Conservation (phyloP, 2,329 filamentous ascomycete genomes). For the Claviceps sp. region DNA sequence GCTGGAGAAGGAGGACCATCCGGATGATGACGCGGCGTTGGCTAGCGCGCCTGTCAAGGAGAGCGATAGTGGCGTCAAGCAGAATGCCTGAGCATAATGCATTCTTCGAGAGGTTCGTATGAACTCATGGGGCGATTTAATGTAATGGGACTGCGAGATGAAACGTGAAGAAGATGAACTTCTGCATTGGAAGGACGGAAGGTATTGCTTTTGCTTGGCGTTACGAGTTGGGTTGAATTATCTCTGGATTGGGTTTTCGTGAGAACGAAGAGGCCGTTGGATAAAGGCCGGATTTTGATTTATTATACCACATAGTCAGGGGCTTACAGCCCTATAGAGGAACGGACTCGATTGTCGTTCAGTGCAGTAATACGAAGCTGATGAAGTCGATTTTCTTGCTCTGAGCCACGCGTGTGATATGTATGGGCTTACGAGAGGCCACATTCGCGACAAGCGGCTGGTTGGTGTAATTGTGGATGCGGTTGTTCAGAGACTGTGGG, state of each 20-base stretch:
- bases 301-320: neutral
- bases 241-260: neutral
- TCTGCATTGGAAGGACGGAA: neutral
- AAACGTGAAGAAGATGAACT: neutral
- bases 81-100: conserved; percentile 7
- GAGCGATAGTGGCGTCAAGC: conserved; percentile 11
- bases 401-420: too few species aligned
- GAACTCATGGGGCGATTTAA: too few species aligned
- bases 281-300: neutral
- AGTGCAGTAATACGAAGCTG: too few species aligned
- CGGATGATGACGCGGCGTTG: conserved; percentile 21
- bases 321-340: too few species aligned
- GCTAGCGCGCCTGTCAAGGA: conserved; percentile 21
- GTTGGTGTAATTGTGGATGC: too few species aligned
- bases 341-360: too few species aligned
- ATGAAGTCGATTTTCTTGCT: too few species aligned
- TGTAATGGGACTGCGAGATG: too few species aligned
- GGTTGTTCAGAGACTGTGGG: too few species aligned
- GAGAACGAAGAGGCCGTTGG: neutral
- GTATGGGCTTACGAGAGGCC: too few species aligned
- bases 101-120: too few species aligned
- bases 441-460: too few species aligned
- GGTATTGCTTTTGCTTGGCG: neutral
- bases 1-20: conserved; percentile 19
- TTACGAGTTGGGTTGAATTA: neutral